Conservation (phyloP, 345 rosid species). For the Boechera stricta region DNA sequence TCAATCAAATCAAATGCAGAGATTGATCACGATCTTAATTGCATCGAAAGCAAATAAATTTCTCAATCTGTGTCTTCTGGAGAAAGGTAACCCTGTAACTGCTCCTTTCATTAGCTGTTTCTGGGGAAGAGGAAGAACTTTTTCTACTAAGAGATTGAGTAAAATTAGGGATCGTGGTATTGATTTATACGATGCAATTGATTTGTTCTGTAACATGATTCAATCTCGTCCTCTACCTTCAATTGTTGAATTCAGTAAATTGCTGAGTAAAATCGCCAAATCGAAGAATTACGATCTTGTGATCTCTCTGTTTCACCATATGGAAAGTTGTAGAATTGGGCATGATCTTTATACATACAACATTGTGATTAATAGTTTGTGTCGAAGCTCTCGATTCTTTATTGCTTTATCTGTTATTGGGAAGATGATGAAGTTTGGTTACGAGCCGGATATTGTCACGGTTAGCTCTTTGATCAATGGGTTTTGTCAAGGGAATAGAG, state of each 20-base stretch:
- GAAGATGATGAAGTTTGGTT: slow-evolving; percentile 41
- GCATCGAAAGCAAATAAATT: not conserved
- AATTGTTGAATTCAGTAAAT: slow-evolving; percentile 30
- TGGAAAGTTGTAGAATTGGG: slow-evolving; percentile 32
- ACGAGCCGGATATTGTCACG: slow-evolving; percentile 40
- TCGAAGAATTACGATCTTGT: slow-evolving; percentile 27
- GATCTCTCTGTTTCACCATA: slow-evolving; percentile 20
- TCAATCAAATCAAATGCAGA: slow-evolving; percentile 26
- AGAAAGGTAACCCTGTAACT: slow-evolving; percentile 24
- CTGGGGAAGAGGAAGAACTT: slow-evolving; percentile 7
- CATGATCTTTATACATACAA: slow-evolving; percentile 44
- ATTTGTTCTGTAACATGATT: slow-evolving; percentile 27
- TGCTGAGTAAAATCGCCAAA: slow-evolving; percentile 30
- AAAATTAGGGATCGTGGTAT: not conserved
- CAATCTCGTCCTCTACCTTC: slow-evolving; percentile 41
- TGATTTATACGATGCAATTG: not conserved
- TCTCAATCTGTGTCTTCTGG: slow-evolving; percentile 17
- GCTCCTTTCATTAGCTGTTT: slow-evolving; percentile 1
- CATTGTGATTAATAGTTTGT: slow-evolving; percentile 39
- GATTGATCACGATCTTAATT: slow-evolving; percentile 22
- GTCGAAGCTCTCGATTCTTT: slow-evolving; percentile 17
- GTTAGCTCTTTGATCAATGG: slow-evolving; percentile 40
- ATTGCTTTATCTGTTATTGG: slow-evolving; percentile 43
- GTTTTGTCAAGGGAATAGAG: slow-evolving; percentile 24
- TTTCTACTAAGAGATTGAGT: not conserved